Base-by-base conservation (phyloP, 352 stramenopile genomes). In the Pythium insidiosum region DNA sequence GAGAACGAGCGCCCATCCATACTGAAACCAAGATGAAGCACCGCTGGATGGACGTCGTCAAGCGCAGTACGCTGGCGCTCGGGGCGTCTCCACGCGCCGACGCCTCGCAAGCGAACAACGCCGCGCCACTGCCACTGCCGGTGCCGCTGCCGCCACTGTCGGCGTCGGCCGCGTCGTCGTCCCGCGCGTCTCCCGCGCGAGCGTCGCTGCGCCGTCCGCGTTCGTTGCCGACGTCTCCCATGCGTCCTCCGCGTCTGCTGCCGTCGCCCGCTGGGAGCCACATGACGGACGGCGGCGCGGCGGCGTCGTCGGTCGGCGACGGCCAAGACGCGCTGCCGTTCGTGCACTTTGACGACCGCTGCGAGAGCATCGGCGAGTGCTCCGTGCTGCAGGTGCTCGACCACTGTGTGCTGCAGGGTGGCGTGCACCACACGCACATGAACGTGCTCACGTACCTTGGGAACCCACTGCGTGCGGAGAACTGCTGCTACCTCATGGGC, bases 371-470 rank as follows among this genome's bases (percentile, higher is more conserved):
- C 13, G 72, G 69, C 25, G 45, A 38, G 6, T 92, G 79, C 36
- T 74, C 61, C 37, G 76, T 88, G n/a, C 35, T 61, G 10, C 65
- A 63, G 38, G 68, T 92, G 19, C 64, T 92, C 3, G 72, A 88
- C 35, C 68, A 82, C 34, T 84, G 74, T 35, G 71, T 79, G 37
- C 49, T 92, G 19, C 79, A 92, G 59, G 76, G 76, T 56, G 76
- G 79, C 52, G 65, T 89, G 40, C 79, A 92, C 59, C 79, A 92
- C 66, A 87, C 79, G 24, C 73, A 92, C 49, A 67, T 89, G 56
- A 78, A 88, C 47, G 53, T 89, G 34, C 58, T 87, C 19, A 88
- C 78, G 49, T 83, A 80, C 48, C 38, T 88, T 16, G 79, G 79
- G 10, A 63, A 66, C 5, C 79, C 79, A 15, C 46, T 91, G 41